phyloP scores from a whole-genome alignment of 495 filamentous ascomycete genomes.

The Hypoxylon lienhwacheense region DNA sequence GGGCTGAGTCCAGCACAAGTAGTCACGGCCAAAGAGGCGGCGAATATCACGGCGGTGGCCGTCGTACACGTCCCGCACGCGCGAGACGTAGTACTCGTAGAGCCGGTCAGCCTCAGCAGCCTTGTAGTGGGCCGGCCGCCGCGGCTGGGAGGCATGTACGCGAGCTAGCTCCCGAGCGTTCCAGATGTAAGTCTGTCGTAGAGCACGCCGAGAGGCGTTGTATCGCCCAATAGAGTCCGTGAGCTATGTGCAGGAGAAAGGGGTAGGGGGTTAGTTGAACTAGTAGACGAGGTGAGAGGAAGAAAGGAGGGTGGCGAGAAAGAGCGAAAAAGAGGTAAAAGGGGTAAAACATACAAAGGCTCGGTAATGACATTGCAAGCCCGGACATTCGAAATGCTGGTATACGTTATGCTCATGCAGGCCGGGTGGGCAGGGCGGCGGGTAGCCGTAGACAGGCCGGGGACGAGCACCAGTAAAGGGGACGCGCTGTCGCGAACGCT shows the following conservation, averaged over 20 bases:
- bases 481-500: background rate
- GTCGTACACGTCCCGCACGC: conserved; percentile 34
- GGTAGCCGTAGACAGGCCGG: conserved; percentile 13
- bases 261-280: background rate
- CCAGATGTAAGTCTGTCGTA: conserved; percentile 32
- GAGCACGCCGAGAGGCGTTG: conserved; percentile 16
- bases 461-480: conserved; percentile 9
- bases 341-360: conserved; percentile 27
- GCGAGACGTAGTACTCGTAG: conserved; percentile 36
- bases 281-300: background rate
- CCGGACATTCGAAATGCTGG: conserved; percentile 12
- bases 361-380: conserved; percentile 30
- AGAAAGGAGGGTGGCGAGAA: background rate
- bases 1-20: conserved; percentile 31
- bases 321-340: too few relatives aligned
- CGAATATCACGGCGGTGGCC: conserved; percentile 35
- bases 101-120: conserved; percentile 28
- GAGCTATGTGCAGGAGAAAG: conserved; percentile 10
- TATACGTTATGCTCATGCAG: conserved; percentile 21
- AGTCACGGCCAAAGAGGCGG: conserved; percentile 32
- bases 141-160: conserved; percentile 21
- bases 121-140: conserved; percentile 20
- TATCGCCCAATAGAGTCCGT: conserved; percentile 34
- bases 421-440: conserved; percentile 14
- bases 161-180: conserved; percentile 31